Conservation (phyloP, 2,329 filamentous ascomycete genomes). For the Emmonsiellopsis sp. region DNA sequence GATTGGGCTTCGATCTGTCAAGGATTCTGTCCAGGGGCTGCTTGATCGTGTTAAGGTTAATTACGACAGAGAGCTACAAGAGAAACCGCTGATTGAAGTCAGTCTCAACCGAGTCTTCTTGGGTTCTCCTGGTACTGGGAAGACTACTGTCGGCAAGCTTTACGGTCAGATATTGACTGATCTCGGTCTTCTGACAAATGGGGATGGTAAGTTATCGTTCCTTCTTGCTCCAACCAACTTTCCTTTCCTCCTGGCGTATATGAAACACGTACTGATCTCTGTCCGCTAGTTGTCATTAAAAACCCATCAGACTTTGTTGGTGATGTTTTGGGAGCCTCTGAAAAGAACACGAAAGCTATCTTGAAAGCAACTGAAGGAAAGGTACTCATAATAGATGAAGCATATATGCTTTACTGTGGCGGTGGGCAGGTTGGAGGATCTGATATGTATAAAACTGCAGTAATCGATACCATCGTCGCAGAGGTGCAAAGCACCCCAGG, state of each 20-base stretch:
- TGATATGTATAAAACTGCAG: slow-evolving; percentile 51
- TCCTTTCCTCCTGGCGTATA: slow-evolving; percentile 5
- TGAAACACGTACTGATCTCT: not conserved
- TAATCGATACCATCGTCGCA: slow-evolving; percentile 65
- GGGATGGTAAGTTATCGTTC: slow-evolving; percentile 45
- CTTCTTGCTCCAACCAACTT: not conserved
- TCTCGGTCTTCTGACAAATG: slow-evolving; percentile 56
- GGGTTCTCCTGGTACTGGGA: slow-evolving; percentile 65
- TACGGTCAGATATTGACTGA: slow-evolving; percentile 61
- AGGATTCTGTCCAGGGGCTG: slow-evolving; percentile 48
- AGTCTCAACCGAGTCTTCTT: slow-evolving; percentile 61
- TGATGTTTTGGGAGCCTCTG: slow-evolving; percentile 52
- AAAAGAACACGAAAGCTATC: slow-evolving; percentile 63
- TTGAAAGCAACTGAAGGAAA: slow-evolving; percentile 59
- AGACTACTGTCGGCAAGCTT: slow-evolving; percentile 64
- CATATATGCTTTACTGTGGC: slow-evolving; percentile 54
- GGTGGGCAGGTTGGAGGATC: slow-evolving; percentile 18
- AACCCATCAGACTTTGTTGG: slow-evolving; percentile 68
- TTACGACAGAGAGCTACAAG: slow-evolving; percentile 55
- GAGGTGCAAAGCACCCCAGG: slow-evolving; percentile 61
- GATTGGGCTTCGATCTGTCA: slow-evolving; percentile 53
- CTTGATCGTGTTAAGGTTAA: slow-evolving; percentile 55
- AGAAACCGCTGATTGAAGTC: slow-evolving; percentile 50
- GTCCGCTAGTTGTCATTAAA: slow-evolving; percentile 51
- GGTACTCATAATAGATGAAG: slow-evolving; percentile 71